Conservation (phyloP, 2,329 filamentous ascomycete genomes). For the Botrytis byssoidea region DNA sequence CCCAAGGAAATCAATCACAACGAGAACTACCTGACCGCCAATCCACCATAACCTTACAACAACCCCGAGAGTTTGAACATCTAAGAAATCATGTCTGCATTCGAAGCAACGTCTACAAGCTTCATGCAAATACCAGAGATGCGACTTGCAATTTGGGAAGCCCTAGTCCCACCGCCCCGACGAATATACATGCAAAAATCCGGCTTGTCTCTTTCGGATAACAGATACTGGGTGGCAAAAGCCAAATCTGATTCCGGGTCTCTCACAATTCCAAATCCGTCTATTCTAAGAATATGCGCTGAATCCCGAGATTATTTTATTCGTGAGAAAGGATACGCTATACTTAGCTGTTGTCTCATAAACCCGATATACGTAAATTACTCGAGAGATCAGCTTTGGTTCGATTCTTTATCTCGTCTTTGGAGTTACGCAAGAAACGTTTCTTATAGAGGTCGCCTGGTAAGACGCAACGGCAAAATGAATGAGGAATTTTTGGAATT, state of each 20-base stretch:
- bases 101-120: background rate
- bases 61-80: background rate
- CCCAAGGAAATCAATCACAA: background rate
- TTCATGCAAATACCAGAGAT: background rate
- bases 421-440: background rate
- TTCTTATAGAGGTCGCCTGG: background rate
- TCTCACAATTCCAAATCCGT: background rate
- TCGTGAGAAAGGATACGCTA: background rate
- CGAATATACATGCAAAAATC: background rate
- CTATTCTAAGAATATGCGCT: background rate
- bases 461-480: background rate
- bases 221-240: background rate
- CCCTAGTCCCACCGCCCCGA: background rate
- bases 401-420: background rate
- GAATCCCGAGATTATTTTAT: background rate
- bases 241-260: background rate
- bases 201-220: background rate
- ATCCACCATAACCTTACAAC: background rate
- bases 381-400: background rate
- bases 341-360: background rate
- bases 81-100: background rate
- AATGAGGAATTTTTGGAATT: background rate
- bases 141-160: background rate
- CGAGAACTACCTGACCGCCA: background rate
- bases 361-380: background rate